Conservation (phyloP, 169 alveolate genomes). For the Plasmodium yoelii region DNA sequence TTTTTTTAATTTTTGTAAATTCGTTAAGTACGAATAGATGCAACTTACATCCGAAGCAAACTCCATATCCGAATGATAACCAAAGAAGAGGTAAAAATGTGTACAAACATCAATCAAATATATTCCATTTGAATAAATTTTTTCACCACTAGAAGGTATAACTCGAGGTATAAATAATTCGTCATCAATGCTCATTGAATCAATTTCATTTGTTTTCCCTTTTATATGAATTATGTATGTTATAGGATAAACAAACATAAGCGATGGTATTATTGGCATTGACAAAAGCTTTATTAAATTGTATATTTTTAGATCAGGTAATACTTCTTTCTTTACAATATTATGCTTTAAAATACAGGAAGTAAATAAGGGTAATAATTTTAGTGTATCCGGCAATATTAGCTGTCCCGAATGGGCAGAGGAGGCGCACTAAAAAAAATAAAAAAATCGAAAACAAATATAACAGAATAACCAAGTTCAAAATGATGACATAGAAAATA, state of each 20-base stretch:
- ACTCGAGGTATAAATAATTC: constrained; percentile 70
- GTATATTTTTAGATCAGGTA: constrained; percentile 60
- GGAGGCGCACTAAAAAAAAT: constrained; percentile 79
- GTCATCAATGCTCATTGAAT: constrained; percentile 73
- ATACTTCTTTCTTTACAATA: constrained; percentile 43
- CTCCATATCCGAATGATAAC: constrained; percentile 80
- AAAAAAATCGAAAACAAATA: background rate
- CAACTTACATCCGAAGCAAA: constrained; percentile 53
- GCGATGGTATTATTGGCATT: constrained; percentile 60
- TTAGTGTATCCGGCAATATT: constrained; percentile 89
- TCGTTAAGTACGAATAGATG: no score
- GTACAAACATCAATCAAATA: constrained; percentile 87
- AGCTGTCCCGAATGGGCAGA: constrained; percentile 89
- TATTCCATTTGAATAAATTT: constrained; percentile 86
- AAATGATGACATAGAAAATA: background rate
- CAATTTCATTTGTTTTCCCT: constrained; percentile 55
- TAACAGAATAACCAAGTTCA: background rate
- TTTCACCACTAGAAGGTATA: constrained; percentile 83
- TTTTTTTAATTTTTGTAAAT: no score
- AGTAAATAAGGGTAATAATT: constrained; percentile 84
- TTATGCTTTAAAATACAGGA: constrained; percentile 84
- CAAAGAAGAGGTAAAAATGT: constrained; percentile 84
- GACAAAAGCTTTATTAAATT: constrained; percentile 57
- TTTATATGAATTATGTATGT: constrained; percentile 71
- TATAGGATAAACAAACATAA: constrained; percentile 78